These are phyloP conservation scores for Colletotrichum caudatum DNA, from an alignment of 2,329 filamentous ascomycete genomes.

Conservation along the genomic window DNA sequence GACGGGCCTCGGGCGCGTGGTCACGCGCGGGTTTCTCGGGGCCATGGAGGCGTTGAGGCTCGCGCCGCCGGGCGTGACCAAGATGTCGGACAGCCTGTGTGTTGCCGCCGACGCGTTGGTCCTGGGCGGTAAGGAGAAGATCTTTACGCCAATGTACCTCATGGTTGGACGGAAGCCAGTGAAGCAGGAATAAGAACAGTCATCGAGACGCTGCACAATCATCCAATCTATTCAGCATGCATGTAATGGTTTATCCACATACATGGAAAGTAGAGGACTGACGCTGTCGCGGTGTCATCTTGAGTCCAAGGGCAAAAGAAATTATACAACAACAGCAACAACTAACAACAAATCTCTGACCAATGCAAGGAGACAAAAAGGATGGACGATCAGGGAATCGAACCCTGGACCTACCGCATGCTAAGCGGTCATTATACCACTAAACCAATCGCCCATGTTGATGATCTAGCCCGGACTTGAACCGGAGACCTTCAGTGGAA, in stretches of 20 bases:
- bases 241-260: not conserved
- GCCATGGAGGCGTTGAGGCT: slow-evolving; percentile 76
- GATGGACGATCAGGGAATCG: slow-evolving; percentile 39
- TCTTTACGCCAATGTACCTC: slow-evolving; percentile 96
- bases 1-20: slow-evolving; percentile 80
- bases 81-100: slow-evolving; percentile 86
- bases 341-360: not conserved
- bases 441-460: slow-evolving; percentile 36
- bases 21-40: slow-evolving; percentile 80
- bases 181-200: slow-evolving; percentile 43
- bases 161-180: slow-evolving; percentile 87
- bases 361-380: not conserved
- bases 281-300: not conserved
- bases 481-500: slow-evolving; percentile 41
- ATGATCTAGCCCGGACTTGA: slow-evolving; percentile 40
- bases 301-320: too few species aligned
- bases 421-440: slow-evolving; percentile 42
- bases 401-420: slow-evolving; percentile 40
- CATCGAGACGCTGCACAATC: too few species aligned
- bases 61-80: slow-evolving; percentile 82
- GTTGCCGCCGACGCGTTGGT: slow-evolving; percentile 84
- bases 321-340: not conserved
- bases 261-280: not conserved
- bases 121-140: slow-evolving; percentile 81
- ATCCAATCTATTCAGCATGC: too few species aligned